Conservation (phyloP, 164 flowering plant genomes). For the Sextonia rubra region DNA sequence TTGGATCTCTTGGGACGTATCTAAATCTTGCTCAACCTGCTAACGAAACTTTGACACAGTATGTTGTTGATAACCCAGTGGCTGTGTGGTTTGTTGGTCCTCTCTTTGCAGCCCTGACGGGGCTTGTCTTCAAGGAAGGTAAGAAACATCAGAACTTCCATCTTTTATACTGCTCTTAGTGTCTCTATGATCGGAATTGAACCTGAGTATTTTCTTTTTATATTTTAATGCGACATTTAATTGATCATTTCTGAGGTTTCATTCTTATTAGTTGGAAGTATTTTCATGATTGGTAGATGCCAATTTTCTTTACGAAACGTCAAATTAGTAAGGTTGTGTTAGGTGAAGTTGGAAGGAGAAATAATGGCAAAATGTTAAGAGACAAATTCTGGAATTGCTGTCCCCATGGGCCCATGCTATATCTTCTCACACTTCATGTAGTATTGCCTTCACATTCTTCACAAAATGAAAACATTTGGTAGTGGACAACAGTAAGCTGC, state of each 20-base stretch:
- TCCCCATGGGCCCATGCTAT: no score
- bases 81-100: conserved; percentile 95
- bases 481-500: no score
- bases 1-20: conserved; percentile 67
- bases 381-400: no score
- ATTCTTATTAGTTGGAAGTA: background rate
- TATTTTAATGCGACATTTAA: no score
- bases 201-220: background rate
- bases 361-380: no score
- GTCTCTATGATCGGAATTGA: background rate
- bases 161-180: background rate
- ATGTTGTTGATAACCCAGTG: conserved; percentile 56
- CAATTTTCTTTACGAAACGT: no score
- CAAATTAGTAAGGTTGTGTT: no score
- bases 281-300: no score
- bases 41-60: conserved; percentile 58
- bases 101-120: conserved; percentile 86
- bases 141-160: conserved; percentile 1
- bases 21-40: conserved; percentile 52
- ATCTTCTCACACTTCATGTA: no score
- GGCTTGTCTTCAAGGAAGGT: conserved; percentile 99
- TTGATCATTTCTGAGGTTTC: background rate
- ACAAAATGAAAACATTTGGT: no score
- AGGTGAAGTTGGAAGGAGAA: no score
- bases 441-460: no score